These are phyloP conservation scores for Leccinum subtestaceum DNA, from an alignment of 768 basidiomycete species.

Conservation along the genomic window DNA sequence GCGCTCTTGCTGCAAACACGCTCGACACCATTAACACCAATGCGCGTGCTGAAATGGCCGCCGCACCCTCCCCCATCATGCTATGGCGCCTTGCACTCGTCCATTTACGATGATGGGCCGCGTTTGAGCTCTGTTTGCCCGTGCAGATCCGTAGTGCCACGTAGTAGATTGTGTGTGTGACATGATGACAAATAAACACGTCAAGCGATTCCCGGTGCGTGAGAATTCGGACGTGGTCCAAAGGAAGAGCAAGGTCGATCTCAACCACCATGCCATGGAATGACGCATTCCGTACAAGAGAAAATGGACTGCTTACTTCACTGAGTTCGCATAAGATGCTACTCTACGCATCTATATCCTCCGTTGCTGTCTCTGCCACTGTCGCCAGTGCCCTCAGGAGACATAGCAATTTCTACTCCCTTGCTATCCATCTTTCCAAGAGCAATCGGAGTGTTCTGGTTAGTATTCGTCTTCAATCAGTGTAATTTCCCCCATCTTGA, in stretches of 20 bases:
- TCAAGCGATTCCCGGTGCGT: background rate
- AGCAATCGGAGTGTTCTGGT: slow-evolving; percentile 93
- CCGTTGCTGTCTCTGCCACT: slow-evolving; percentile 66
- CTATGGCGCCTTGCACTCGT: too few relatives aligned
- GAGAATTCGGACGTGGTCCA: slow-evolving; percentile 20
- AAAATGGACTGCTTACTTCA: slow-evolving; percentile 47
- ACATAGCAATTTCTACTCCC: slow-evolving; percentile 91
- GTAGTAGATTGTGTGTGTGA: too few relatives aligned
- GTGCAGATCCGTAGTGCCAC: too few relatives aligned
- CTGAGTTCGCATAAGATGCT: slow-evolving; percentile 63
- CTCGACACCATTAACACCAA: too few relatives aligned
- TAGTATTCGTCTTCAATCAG: slow-evolving; percentile 22
- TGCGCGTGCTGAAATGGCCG: too few relatives aligned
- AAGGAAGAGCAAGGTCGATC: background rate
- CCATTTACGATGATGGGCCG: too few relatives aligned
- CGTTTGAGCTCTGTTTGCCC: too few relatives aligned
- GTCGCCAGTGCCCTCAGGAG: slow-evolving; percentile 77
- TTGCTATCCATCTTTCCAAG: slow-evolving; percentile 88
- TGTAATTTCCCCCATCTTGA: slow-evolving; percentile 1
- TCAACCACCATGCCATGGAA: slow-evolving; percentile 45
- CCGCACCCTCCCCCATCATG: too few relatives aligned
- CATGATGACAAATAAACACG: too few relatives aligned
- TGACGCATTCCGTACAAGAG: slow-evolving; percentile 48
- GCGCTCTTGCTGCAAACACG: too few relatives aligned
- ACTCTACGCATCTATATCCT: slow-evolving; percentile 67